Percentiles rank a stretch among this genome's conserved stretches.
These are phyloP conservation scores for Cladorrhinum samala DNA, from an alignment of 495 filamentous ascomycete genomes.

Conservation along the genomic window DNA sequence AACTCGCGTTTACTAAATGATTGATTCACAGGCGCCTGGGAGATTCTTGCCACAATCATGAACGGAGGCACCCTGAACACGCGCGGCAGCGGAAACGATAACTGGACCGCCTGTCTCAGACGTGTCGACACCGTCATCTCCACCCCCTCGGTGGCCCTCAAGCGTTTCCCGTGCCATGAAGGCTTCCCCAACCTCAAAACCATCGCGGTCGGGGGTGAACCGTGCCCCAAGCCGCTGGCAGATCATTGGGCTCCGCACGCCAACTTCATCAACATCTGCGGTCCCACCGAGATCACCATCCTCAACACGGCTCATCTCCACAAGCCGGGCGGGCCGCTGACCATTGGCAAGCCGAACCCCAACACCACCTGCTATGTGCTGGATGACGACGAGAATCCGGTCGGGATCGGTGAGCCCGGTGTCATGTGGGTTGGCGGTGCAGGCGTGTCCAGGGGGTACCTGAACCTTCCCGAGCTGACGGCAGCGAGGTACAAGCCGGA, in stretches of 20 bases:
- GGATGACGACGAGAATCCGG: constrained; percentile 31
- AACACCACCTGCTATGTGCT: constrained; percentile 37
- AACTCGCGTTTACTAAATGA: neutral
- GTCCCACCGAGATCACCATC: constrained; percentile 35
- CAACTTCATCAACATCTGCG: constrained; percentile 33
- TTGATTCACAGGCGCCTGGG: constrained; percentile 30
- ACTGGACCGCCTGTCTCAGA: constrained; percentile 19
- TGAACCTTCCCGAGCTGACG: constrained; percentile 32
- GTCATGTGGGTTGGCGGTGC: constrained; percentile 35
- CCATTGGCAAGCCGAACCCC: constrained; percentile 32
- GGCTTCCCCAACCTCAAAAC: constrained; percentile 33
- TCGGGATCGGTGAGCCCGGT: constrained; percentile 26
- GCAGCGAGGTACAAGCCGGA: constrained; percentile 27
- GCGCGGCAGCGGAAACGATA: constrained; percentile 16
- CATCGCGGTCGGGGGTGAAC: constrained; percentile 29
- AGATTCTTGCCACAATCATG: constrained; percentile 33
- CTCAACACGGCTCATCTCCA: constrained; percentile 33
- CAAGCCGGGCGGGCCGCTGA: constrained; percentile 22
- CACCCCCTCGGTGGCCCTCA: constrained; percentile 30
- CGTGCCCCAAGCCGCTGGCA: constrained; percentile 26
- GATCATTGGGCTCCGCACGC: constrained; percentile 28
- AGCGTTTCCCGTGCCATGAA: constrained; percentile 13
- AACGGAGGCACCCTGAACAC: constrained; percentile 34
- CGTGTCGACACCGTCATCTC: constrained; percentile 31
- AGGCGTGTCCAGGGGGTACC: constrained; percentile 32